These are phyloP conservation scores for Cystobasidium pallidum DNA, from an alignment of 1,284 basidiomycete genomes.

Conservation along the genomic window DNA sequence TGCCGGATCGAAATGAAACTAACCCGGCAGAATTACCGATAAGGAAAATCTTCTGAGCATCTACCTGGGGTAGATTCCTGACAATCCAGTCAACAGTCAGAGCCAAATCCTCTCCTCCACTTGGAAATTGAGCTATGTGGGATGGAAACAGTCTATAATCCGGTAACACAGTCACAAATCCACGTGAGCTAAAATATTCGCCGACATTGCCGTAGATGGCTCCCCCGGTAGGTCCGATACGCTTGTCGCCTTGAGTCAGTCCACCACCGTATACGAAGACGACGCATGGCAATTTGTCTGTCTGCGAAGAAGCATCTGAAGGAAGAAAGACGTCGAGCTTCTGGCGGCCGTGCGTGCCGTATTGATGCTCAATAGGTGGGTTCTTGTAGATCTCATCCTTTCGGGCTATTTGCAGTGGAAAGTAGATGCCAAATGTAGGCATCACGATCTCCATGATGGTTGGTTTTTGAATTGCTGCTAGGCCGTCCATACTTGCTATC, in stretches of 20 bases:
- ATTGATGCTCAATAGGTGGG: constrained; percentile 23
- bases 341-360: constrained; percentile 38
- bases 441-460: constrained; percentile 28
- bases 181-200: constrained; percentile 20
- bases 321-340: constrained; percentile 41
- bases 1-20: not conserved
- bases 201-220: constrained; percentile 34
- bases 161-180: constrained; percentile 21
- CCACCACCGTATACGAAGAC: constrained; percentile 35
- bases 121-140: constrained; percentile 27
- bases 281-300: constrained; percentile 8
- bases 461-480: constrained; percentile 8
- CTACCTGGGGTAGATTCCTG: constrained; percentile 23
- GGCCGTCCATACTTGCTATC: constrained; percentile 16
- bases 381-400: constrained; percentile 21
- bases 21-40: constrained; percentile 36
- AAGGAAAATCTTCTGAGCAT: constrained; percentile 22
- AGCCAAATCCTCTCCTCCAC: constrained; percentile 34
- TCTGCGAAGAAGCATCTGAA: not conserved
- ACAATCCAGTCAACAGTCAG: constrained; percentile 33
- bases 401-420: constrained; percentile 32
- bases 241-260: constrained; percentile 32
- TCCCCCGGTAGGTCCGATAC: constrained; percentile 17
- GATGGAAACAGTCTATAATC: constrained; percentile 26
- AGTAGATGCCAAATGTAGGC: constrained; percentile 35